Evolutionary conservation across 176 grass and related monocot genomes (phyloP).

Genomic region (Thinopyrum elongatum): DNA sequence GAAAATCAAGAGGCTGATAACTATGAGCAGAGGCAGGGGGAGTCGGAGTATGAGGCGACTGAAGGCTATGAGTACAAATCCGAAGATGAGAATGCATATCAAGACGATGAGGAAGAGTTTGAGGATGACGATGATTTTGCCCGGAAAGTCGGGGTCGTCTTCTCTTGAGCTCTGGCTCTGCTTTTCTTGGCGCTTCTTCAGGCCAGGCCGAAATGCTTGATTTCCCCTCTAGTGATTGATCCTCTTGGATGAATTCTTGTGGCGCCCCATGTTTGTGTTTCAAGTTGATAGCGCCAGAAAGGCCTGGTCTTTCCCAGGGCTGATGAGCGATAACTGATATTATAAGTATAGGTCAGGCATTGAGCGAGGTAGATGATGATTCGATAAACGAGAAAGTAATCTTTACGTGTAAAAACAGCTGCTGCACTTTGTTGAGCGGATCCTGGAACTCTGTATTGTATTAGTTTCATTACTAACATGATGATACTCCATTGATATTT

Average conservation of each 20-base stretch:
- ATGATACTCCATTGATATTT: slow-evolving; percentile 28
- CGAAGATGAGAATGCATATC: slow-evolving; percentile 63
- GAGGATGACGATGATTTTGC: slow-evolving; percentile 93
- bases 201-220: slow-evolving; percentile 23
- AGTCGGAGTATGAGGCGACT: slow-evolving; percentile 45
- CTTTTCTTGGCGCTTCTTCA: slow-evolving; percentile 5
- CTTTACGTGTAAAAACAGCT: slow-evolving; percentile 45
- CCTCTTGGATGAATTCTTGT: slow-evolving; percentile 36
- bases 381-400: slow-evolving; percentile 28
- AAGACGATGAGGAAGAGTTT: slow-evolving; percentile 55
- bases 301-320: slow-evolving; percentile 38
- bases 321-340: slow-evolving; percentile 40
- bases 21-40: slow-evolving; percentile 53
- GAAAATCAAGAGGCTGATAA: slow-evolving; percentile 56
- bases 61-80: slow-evolving; percentile 51
- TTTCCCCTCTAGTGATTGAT: slow-evolving; percentile 16
- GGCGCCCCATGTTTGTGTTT: slow-evolving; percentile 32
- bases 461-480: slow-evolving; percentile 42
- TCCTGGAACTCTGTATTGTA: slow-evolving; percentile 46
- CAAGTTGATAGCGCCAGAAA: slow-evolving; percentile 37
- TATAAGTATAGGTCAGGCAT: slow-evolving; percentile 35
- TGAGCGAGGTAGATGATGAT: slow-evolving; percentile 18
- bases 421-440: slow-evolving; percentile 35
- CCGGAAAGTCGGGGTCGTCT: slow-evolving; percentile 69
- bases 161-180: slow-evolving; percentile 40